These are phyloP conservation scores for Saccharomycopsis microspora DNA, from an alignment of 805 yeast species.

Conservation along the genomic window DNA sequence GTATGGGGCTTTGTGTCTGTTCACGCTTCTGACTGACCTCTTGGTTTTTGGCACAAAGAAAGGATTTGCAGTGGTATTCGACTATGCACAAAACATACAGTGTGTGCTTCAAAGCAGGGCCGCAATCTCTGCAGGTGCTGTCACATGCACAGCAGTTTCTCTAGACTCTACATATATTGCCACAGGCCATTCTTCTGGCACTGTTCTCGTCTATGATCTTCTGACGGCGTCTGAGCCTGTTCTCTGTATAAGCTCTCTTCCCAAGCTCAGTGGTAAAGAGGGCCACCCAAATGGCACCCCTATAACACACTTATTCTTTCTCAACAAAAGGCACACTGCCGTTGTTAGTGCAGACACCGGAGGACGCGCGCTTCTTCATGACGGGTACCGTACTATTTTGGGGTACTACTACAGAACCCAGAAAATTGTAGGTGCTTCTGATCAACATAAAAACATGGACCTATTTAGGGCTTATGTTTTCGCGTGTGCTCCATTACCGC, in stretches of 20 bases:
- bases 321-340: conserved; percentile 43
- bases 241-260: conserved; percentile 20
- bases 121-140: conserved; percentile 30
- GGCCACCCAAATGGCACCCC: conserved; percentile 29
- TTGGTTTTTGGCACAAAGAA: conserved; percentile 60
- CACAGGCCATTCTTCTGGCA: conserved; percentile 59
- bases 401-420: conserved; percentile 21
- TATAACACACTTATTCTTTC: conserved; percentile 35
- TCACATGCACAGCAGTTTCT: conserved; percentile 48
- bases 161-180: conserved; percentile 61
- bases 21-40: conserved; percentile 31
- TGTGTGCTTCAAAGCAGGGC: conserved; percentile 25
- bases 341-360: conserved; percentile 41
- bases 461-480: conserved; percentile 17
- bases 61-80: conserved; percentile 58
- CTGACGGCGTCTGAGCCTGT: conserved; percentile 19
- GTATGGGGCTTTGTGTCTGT: conserved; percentile 39
- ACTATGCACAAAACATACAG: conserved; percentile 50
- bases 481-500: conserved; percentile 41
- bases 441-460: neutral
- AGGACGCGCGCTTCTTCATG: conserved; percentile 55
- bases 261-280: conserved; percentile 19
- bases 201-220: conserved; percentile 59
- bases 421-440: conserved; percentile 40
- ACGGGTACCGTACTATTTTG: conserved; percentile 45